phyloP scores from a whole-genome alignment of 371 early-diverging fungal genomes.

The Apophysomyces variabilis region DNA sequence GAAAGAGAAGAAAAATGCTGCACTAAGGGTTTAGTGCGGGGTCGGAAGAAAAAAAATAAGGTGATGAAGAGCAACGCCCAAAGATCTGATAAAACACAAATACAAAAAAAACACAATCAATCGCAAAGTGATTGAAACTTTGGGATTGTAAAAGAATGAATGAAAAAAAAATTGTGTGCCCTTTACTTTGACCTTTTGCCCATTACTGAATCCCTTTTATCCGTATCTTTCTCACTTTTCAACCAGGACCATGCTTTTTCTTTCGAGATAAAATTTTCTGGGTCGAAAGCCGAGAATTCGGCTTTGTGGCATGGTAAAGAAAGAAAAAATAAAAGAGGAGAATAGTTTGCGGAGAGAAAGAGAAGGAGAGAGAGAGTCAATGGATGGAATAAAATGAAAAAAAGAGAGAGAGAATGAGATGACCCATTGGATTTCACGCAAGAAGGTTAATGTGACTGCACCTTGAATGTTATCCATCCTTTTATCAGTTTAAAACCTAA shows the following conservation, averaged over 20 bases:
- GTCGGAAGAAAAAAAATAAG: slow-evolving; percentile 10
- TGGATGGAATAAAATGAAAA: background rate
- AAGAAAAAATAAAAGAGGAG: background rate
- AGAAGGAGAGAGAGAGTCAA: background rate
- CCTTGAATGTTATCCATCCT: background rate
- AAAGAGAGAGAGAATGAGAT: background rate
- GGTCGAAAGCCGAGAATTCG: slow-evolving; percentile 6
- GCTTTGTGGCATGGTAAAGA: background rate
- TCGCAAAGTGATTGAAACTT: background rate
- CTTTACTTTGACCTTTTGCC: too few relatives aligned
- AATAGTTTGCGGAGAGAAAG: background rate
- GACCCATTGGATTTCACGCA: too few relatives aligned
- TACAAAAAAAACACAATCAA: background rate
- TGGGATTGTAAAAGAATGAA: too few relatives aligned
- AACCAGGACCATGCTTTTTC: too few relatives aligned
- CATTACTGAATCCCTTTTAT: background rate
- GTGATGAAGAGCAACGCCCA: background rate
- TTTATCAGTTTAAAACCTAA: background rate
- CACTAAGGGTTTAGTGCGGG: slow-evolving; percentile 12
- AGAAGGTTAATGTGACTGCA: background rate
- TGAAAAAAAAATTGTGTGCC: too few relatives aligned
- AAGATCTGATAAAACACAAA: slow-evolving; percentile 8
- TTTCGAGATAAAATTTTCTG: too few relatives aligned
- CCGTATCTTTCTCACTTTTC: background rate
- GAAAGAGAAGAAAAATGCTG: background rate